Conservation (phyloP, 768 basidiomycete species). For the Amanita polypyramis region DNA sequence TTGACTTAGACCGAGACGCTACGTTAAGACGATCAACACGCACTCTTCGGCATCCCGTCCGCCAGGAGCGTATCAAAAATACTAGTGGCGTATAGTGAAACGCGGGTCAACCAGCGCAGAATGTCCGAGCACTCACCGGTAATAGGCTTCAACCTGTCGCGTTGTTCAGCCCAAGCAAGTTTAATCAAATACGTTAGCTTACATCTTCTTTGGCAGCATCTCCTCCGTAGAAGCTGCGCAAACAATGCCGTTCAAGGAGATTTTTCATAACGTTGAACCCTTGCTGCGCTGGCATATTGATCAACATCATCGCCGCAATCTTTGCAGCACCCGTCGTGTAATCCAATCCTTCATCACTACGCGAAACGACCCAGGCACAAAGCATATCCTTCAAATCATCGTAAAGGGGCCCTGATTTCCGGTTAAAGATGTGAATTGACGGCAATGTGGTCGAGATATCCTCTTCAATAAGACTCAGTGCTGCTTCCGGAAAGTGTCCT, state of each 20-base stretch:
- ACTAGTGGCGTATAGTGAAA: slow-evolving; percentile 25
- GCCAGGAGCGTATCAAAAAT: slow-evolving; percentile 90
- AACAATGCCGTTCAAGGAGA: slow-evolving; percentile 72
- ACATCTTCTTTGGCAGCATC: slow-evolving; percentile 67
- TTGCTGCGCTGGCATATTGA: slow-evolving; percentile 69
- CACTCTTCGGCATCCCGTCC: slow-evolving; percentile 91
- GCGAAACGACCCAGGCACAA: slow-evolving; percentile 79
- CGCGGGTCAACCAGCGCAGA: background rate
- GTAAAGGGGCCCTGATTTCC: slow-evolving; percentile 68
- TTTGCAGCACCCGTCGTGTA: slow-evolving; percentile 62
- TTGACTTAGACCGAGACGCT: slow-evolving; percentile 3
- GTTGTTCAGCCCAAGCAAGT: slow-evolving; percentile 15
- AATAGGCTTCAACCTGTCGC: slow-evolving; percentile 78
- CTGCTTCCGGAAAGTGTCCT: slow-evolving; percentile 55
- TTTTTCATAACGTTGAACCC: slow-evolving; percentile 82
- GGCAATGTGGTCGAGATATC: slow-evolving; percentile 72
- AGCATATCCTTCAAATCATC: slow-evolving; percentile 76
- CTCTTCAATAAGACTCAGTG: slow-evolving; percentile 54
- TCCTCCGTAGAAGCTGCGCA: slow-evolving; percentile 79
- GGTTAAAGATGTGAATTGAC: slow-evolving; percentile 70
- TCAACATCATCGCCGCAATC: slow-evolving; percentile 77
- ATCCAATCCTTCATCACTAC: slow-evolving; percentile 73
- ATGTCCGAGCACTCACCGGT: slow-evolving; percentile 42
- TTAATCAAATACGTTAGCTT: slow-evolving; percentile 18
- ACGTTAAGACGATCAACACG: slow-evolving; percentile 13